Evolutionary conservation across 2,329 filamentous ascomycete species (phyloP), one percentile per base, ranked within the genome.

Genomic region (Xylaria sp.): DNA sequence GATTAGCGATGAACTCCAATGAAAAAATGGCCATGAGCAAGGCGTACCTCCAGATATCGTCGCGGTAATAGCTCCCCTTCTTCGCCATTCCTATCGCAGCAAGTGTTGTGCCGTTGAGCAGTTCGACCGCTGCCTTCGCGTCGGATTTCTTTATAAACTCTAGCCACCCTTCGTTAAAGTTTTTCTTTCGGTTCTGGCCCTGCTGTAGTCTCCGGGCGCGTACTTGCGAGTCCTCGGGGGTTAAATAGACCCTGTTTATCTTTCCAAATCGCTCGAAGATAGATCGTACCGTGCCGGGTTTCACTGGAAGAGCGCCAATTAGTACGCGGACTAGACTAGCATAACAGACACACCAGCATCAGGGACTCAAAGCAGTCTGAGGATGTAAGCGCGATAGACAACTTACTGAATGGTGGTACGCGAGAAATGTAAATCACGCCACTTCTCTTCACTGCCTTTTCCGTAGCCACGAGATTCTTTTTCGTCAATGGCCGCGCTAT

Each of bases 121-220:
- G 85, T 72, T 93, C 91, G 58, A 90, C 92, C 0, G 88, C 90
- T n/a, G 87, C 83, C 78, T 94, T 93, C 42, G 93, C 93, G 70
- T 94, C 90, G 71, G 86, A 85, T 80, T 96, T 96, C 70, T 86
- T 85, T 42, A 89, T 79, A 75, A 95, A 97, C 79, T 97, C 93
- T 32, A 96, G 89, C 93, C 93, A 97, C 54, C 93, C 93, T 79
- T 97, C 93, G 3, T 89, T 90, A 81, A 89, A 96, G n/a, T 88
- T 88, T 68, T 89, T 88, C 80, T 94, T 93, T 82, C 94, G 94
- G 82, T 95, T 96, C 67, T 93, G 93, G 59, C 93, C 93, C 59
- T 85, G 86, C 63, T 87, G 86, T 12, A 94, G 85, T 34, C 93
- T 90, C 30, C 88, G 86, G 7, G 87, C 83, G 73, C 93, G 91